phyloP scores from a whole-genome alignment of 2,329 filamentous ascomycete genomes.

The Lasiodiplodia sp. region DNA sequence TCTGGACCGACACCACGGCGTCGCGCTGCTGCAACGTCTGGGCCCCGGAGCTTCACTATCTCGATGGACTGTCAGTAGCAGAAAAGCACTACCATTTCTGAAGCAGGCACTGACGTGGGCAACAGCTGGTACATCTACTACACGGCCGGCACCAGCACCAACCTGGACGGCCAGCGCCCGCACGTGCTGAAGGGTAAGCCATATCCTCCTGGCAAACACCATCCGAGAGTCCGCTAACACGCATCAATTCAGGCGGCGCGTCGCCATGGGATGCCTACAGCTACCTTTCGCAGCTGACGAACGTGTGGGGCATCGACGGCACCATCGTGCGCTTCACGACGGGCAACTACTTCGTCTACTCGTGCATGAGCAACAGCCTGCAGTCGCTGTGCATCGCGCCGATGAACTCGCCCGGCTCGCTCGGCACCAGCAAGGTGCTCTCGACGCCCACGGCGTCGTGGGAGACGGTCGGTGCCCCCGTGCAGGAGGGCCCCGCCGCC shows the following conservation, averaged over 20 bases:
- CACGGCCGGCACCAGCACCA: constrained; percentile 56
- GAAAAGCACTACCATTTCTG: background rate
- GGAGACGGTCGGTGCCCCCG: constrained; percentile 59
- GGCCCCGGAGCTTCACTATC: constrained; percentile 46
- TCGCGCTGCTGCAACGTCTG: constrained; percentile 63
- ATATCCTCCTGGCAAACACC: background rate
- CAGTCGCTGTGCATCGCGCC: constrained; percentile 53
- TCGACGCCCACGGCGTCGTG: constrained; percentile 60
- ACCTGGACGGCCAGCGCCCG: constrained; percentile 59
- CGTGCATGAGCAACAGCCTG: constrained; percentile 57
- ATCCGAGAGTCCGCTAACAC: background rate
- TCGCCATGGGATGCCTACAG: constrained; percentile 61
- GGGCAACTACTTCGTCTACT: constrained; percentile 63
- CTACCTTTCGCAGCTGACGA: constrained; percentile 57
- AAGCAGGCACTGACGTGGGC: constrained; percentile 51
- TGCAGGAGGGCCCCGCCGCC: constrained; percentile 64
- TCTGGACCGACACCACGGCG: constrained; percentile 59
- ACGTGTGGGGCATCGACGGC: constrained; percentile 63
- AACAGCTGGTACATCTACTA: constrained; percentile 65
- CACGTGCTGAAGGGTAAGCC: constrained; percentile 60
- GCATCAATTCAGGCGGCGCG: constrained; percentile 52
- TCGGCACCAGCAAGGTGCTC: constrained; percentile 58
- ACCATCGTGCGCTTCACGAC: constrained; percentile 58
- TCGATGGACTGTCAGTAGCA: constrained; percentile 27
- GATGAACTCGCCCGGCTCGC: constrained; percentile 50